These are phyloP conservation scores for Jimgerdemannia lactiflua DNA, from an alignment of 192 early-diverging fungal species.

Conservation along the genomic window DNA sequence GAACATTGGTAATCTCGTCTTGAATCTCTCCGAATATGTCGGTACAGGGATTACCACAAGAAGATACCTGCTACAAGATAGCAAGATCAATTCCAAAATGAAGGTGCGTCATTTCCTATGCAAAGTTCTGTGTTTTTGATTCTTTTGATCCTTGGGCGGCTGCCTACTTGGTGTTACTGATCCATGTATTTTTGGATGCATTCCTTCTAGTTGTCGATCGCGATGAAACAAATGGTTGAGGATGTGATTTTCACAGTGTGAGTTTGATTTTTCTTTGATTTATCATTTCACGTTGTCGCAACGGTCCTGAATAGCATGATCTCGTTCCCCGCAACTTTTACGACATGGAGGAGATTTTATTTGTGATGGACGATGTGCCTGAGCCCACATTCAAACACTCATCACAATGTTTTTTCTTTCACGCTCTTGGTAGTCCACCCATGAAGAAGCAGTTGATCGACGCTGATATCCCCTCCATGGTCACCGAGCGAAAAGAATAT, in stretches of 20 bases:
- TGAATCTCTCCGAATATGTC: conserved; percentile 85
- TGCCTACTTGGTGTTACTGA: background rate
- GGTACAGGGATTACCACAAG: conserved; percentile 43
- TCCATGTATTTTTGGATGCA: background rate
- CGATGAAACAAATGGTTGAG: background rate
- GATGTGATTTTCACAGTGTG: background rate
- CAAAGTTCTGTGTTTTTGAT: no score
- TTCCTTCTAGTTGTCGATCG: background rate
- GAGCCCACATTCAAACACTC: no score
- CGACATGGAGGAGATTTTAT: no score
- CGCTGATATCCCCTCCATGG: background rate
- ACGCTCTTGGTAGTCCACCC: background rate
- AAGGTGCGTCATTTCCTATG: conserved; percentile 45
- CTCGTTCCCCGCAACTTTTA: no score
- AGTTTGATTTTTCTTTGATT: background rate
- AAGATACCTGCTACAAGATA: conserved; percentile 63
- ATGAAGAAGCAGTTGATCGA: background rate
- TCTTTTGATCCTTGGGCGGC: no score
- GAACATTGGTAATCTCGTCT: conserved; percentile 60
- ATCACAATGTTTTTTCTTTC: background rate
- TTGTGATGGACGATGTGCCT: no score
- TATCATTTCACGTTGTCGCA: no score
- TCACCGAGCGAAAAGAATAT: background rate
- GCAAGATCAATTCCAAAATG: conserved; percentile 77
- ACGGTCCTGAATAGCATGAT: no score